Evolutionary conservation across 2,329 filamentous ascomycete genomes (phyloP).

Genomic region (Paramyrothecium sp.): DNA sequence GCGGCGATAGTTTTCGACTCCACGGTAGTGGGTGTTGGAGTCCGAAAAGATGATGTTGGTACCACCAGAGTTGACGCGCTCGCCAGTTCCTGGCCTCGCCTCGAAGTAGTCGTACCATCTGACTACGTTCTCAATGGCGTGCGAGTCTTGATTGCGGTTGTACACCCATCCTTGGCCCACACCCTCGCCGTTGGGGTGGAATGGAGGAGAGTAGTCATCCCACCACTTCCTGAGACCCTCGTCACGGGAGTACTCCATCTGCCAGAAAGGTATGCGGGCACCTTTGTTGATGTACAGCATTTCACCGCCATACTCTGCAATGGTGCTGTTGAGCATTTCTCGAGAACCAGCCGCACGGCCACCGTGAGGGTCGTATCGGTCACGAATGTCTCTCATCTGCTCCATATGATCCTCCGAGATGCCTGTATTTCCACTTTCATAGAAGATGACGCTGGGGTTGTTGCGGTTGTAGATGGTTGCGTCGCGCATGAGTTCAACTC

Average conservation of each 20-base stretch:
- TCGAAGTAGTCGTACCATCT: not conserved
- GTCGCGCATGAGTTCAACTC: not conserved
- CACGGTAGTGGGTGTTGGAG: not conserved
- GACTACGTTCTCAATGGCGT: not conserved
- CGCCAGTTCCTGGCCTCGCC: not conserved
- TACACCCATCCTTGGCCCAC: not conserved
- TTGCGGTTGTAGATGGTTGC: not conserved
- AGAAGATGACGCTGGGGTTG: not conserved
- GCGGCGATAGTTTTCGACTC: not conserved
- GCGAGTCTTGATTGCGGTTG: not conserved
- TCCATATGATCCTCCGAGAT: not conserved
- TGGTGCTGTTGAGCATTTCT: not conserved
- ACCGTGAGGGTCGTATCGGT: not conserved
- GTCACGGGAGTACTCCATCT: not conserved
- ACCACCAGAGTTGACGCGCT: not conserved
- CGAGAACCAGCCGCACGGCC: not conserved
- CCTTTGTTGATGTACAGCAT: conserved; percentile 1
- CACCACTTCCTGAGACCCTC: not conserved
- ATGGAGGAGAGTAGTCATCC: not conserved
- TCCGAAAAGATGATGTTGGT: not conserved
- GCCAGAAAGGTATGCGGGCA: not conserved
- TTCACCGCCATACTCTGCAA: not conserved
- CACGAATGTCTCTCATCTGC: not conserved
- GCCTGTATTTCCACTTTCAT: not conserved
- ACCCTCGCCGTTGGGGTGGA: not conserved